phyloP scores from a whole-genome alignment of 345 rosid species.

The Hibiscus tridactylites region DNA sequence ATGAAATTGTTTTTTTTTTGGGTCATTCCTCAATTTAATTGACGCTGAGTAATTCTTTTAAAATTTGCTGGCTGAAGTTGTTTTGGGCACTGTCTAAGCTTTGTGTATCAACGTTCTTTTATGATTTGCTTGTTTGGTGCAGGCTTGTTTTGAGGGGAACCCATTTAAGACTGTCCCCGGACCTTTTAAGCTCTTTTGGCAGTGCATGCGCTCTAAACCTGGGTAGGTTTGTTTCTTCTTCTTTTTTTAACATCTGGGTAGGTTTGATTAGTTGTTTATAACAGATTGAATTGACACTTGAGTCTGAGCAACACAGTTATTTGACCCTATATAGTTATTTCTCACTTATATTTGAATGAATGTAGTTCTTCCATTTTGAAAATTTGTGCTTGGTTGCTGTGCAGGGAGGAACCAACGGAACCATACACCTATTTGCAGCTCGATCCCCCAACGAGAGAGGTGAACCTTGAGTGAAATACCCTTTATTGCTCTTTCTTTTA shows the following conservation, averaged over 20 bases:
- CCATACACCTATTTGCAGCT: constrained; percentile 74
- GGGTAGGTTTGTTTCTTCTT: constrained; percentile 42
- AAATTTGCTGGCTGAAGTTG: neutral
- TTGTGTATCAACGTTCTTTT: neutral
- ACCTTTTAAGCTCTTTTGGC: constrained; percentile 85
- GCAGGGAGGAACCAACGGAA: constrained; percentile 92
- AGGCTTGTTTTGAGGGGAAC: constrained; percentile 97
- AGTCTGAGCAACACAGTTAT: neutral
- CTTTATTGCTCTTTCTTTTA: neutral
- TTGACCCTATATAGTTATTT: neutral
- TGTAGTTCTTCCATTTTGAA: neutral
- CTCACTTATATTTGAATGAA: neutral
- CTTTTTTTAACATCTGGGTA: constrained; percentile 39
- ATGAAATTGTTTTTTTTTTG: neutral
- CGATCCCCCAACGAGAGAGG: constrained; percentile 74
- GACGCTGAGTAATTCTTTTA: neutral
- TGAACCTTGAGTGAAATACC: constrained; percentile 41
- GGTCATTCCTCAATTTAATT: neutral
- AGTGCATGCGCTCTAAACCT: constrained; percentile 95
- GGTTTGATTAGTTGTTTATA: constrained; percentile 8
- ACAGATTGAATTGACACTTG: neutral
- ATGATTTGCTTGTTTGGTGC: constrained; percentile 8
- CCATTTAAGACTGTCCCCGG: constrained; percentile 98
- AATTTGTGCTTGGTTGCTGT: constrained; percentile 14
- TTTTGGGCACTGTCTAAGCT: neutral